Base-by-base conservation (phyloP, 768 basidiomycete species). In the Phlebiopsis flavidoalba region DNA sequence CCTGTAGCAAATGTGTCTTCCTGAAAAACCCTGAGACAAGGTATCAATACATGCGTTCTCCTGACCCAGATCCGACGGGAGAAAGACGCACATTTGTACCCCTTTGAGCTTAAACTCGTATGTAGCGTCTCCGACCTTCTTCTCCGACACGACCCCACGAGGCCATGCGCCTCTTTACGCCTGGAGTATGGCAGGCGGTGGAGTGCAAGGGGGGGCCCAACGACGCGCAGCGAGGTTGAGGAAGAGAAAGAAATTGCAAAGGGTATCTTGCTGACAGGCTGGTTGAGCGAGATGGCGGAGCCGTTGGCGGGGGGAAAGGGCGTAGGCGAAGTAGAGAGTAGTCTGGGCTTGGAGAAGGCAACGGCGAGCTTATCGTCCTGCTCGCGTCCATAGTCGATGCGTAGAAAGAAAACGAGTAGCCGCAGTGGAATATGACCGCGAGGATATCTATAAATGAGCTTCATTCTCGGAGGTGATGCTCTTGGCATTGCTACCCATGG, bases 21-120 rank as follows among this genome's bases (percentile, higher is more conserved):
- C 70, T 89, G 83, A 69, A 89, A 90, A 89, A 90, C 86, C 88
- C 88, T 91, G 69, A 40, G 60, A 65, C 3, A 14, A 63, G 58
- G 36, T 45, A 53, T 69, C 59, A 64, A 62, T 62, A 58, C 57
- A 59, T 59, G 31, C 59, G 59, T 54, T 64, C 64, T 12, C 40
- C 40, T 12, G 12, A 17, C 40, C 40, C 45, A 58, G 57, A 60
- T 63, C 54, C 40, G 36, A 54, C 43, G 36, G 17, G 19, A 43
- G 40, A 8, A 17, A 45, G 35, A 45, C 83, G 57, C 69, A 90
- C 90, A 89, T 76, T 81, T 85, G 69, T 91, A 91, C 22, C 26
- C 89, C 90, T 66, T 89, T 89, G 55, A 91, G 76, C 72, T 88
- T 91, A 74, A 91, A 91, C 70, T 91, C 89, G 69, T 83, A 91